These are phyloP conservation scores for Aspergillus fijiensis DNA, from an alignment of 2,329 filamentous ascomycete genomes.

Conservation along the genomic window DNA sequence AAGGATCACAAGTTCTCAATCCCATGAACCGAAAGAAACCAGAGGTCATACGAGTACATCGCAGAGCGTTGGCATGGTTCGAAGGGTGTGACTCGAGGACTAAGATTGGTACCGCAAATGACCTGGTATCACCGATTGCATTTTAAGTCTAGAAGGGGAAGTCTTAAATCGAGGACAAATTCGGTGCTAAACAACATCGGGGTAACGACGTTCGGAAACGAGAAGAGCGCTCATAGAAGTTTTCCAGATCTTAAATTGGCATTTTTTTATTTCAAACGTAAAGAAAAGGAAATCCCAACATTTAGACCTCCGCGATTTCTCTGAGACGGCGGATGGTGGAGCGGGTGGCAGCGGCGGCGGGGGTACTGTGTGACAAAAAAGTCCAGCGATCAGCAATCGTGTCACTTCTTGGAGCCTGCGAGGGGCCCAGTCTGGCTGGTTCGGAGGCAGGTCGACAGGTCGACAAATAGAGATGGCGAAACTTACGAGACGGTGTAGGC, in stretches of 20 bases:
- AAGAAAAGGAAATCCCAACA: conserved; percentile 37
- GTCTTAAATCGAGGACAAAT: conserved; percentile 16
- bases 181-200: conserved; percentile 24
- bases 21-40: background rate
- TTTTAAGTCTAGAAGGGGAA: conserved; percentile 22
- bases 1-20: background rate
- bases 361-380: conserved; percentile 61
- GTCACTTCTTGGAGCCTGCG: conserved; percentile 4
- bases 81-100: conserved; percentile 5
- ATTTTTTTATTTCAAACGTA: conserved; percentile 40
- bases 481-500: conserved; percentile 97
- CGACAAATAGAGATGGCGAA: background rate
- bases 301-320: conserved; percentile 86
- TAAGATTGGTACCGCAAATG: background rate
- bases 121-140: conserved; percentile 20
- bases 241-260: conserved; percentile 34
- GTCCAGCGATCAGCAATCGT: conserved; percentile 15
- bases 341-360: conserved; percentile 88
- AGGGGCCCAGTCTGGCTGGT: background rate
- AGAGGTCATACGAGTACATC: background rate
- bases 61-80: background rate
- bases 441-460: background rate
- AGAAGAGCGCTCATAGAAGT: conserved; percentile 23
- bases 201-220: conserved; percentile 22
- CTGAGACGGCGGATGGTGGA: conserved; percentile 96